Evolutionary conservation across 345 rosid genomes (phyloP), one percentile per base, ranked within the genome.

Genomic region (Pistacia integerrima): DNA sequence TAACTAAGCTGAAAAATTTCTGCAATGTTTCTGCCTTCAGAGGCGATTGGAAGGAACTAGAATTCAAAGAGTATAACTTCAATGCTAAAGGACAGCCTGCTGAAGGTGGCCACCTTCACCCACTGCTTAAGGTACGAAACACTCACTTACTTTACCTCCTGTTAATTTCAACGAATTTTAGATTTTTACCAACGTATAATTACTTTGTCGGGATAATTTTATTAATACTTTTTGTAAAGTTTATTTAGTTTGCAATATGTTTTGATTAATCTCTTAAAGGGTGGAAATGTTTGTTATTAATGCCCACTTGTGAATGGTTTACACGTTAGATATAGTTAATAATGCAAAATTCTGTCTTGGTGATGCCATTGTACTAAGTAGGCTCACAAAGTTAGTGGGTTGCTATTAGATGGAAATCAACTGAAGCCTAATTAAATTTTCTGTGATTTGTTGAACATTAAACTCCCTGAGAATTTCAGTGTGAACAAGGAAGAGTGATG

Each of bases 21-120:
- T 65, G 61, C 66, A 20, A 58, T 58, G 11, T 71, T 60, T 80
- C 65, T 73, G 33, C 70, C 16, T 66, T 81, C 78, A 94, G 98
- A 85, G 94, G 91, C 55, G 97, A 92, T 74, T 95, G 97, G 99
- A 83, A 84, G 82, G 93, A 90, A 20, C 74, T 92, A 70, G 97
- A 92, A 77, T 93, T 96, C 81, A 96, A 96, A 82, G 98, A 90
- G 75, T 93, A 93, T 78, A 96, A 96, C 83, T 92, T 92, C 84
- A 88, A 82, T 66, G 97, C 98, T 56, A 93, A 92, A 84, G 99
- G 99, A 80, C 92, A 81, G 72, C 94, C 93, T 72, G 73, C 89
- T 75, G 96, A 93, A 77, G 80, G 94, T 82, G 99, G 99, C 61
- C 90, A 93, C 87, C 92, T 95, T 75, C 98, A 95, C 76, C 99